Percentiles rank a stretch among this genome's conserved stretches.
Conservation (phyloP, 805 yeast species). For the Cyberlindnera mrakii region DNA sequence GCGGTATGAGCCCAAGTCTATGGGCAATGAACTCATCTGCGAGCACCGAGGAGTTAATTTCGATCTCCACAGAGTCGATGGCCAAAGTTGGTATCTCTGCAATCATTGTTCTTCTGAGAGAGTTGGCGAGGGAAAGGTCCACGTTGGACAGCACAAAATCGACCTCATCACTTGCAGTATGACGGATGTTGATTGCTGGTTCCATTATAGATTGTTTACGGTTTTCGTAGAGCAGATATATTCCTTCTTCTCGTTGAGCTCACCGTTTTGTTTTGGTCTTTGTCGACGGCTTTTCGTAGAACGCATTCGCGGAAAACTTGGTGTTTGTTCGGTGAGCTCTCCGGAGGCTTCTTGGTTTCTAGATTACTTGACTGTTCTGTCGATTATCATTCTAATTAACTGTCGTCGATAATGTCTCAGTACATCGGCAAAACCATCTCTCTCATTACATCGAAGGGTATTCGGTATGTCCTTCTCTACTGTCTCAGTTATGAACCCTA, state of each 20-base stretch:
- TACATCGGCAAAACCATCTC: conserved; percentile 88
- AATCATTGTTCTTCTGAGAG: conserved; percentile 84
- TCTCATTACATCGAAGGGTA: conserved; percentile 69
- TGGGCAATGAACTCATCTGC: conserved; percentile 97
- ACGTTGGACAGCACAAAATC: conserved; percentile 85
- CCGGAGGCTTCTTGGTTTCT: no score
- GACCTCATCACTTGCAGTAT: conserved; percentile 78
- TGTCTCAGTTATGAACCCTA: conserved; percentile 11
- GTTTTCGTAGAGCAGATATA: neutral
- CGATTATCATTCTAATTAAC: no score
- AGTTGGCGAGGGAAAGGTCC: conserved; percentile 86
- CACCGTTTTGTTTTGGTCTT: no score
- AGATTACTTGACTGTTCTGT: no score
- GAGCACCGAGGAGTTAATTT: conserved; percentile 84
- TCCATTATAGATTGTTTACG: neutral
- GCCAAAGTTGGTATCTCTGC: conserved; percentile 97
- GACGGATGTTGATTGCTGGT: conserved; percentile 85
- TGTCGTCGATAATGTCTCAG: conserved; percentile 59
- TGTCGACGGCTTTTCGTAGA: no score
- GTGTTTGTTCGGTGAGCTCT: no score
- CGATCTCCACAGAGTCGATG: conserved; percentile 92
- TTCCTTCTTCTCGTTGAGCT: no score
- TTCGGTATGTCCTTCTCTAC: conserved; percentile 35
- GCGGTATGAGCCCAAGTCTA: conserved; percentile 87
- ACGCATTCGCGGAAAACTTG: no score